phyloP scores from a whole-genome alignment of 1,284 basidiomycete genomes.

The Papiliotrema laurentii region DNA sequence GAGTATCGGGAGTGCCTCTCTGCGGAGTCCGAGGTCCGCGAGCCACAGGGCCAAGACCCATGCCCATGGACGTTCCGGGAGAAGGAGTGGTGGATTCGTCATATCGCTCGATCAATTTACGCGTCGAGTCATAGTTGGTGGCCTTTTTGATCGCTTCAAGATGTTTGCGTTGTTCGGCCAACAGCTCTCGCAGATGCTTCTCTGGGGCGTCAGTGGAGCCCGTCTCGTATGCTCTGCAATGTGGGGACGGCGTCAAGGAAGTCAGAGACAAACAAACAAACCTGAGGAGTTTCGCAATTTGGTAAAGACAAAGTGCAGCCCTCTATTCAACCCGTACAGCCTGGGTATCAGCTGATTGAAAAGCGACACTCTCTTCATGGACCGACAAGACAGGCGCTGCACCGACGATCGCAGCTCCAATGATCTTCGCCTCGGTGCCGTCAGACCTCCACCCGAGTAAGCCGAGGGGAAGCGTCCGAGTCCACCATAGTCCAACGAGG shows the following conservation, averaged over 20 bases:
- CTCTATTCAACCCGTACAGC: constrained; percentile 72
- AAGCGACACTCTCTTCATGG: not conserved
- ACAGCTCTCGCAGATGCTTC: constrained; percentile 67
- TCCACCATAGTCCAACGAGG: constrained; percentile 80
- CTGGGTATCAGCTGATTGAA: constrained; percentile 49
- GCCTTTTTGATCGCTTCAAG: constrained; percentile 97
- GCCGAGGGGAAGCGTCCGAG: constrained; percentile 57
- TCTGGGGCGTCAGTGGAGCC: constrained; percentile 53
- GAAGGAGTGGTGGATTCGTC: constrained; percentile 55
- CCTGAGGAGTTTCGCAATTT: constrained; percentile 82
- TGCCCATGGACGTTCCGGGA: constrained; percentile 13
- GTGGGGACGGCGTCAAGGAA: too few relatives aligned
- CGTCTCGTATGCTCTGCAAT: not conserved
- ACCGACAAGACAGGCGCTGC: constrained; percentile 76
- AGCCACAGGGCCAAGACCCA: not conserved
- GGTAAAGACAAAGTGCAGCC: constrained; percentile 82
- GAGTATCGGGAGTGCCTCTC: constrained; percentile 6
- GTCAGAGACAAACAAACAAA: constrained; percentile 48
- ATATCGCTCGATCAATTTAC: constrained; percentile 84
- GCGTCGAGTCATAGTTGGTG: constrained; percentile 90
- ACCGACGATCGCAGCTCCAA: constrained; percentile 56
- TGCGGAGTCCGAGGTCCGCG: constrained; percentile 2
- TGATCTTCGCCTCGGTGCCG: constrained; percentile 51
- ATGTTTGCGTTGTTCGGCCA: constrained; percentile 75
- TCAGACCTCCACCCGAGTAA: constrained; percentile 32